Evolutionary conservation across 2,329 filamentous ascomycete species (phyloP).

Genomic region (Rhinocladiella mackenziei): DNA sequence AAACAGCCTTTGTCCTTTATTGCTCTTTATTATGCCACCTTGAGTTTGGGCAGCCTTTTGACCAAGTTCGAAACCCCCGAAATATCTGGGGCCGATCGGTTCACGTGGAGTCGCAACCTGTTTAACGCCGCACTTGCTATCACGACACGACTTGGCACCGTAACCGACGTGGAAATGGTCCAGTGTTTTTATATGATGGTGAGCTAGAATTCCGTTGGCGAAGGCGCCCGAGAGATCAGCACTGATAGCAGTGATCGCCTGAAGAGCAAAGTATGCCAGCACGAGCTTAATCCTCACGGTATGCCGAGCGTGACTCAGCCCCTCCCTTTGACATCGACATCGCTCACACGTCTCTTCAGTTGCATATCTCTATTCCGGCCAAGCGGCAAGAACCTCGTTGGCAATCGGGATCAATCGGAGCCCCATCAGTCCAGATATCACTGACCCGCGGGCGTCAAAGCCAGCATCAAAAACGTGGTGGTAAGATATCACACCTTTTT

Average conservation of each 20-base stretch:
- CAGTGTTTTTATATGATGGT: conserved; percentile 32
- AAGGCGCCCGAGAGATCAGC: not conserved
- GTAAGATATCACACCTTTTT: conserved; percentile 37
- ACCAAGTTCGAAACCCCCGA: conserved; percentile 8
- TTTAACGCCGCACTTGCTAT: conserved; percentile 7
- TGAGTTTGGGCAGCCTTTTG: conserved; percentile 47
- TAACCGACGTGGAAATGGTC: conserved; percentile 44
- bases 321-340: not conserved
- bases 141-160: conserved; percentile 10
- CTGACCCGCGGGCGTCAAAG: conserved; percentile 35
- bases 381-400: conserved; percentile 47
- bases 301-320: not conserved
- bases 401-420: conserved; percentile 47
- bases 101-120: conserved; percentile 21
- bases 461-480: conserved; percentile 48
- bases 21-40: conserved; percentile 46
- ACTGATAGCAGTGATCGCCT: conserved; percentile 39
- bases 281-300: conserved; percentile 44
- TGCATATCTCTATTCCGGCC: conserved; percentile 49
- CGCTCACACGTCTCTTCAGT: conserved; percentile 31
- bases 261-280: conserved; percentile 50
- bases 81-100: conserved; percentile 14
- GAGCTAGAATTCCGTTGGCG: not conserved
- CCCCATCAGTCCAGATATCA: conserved; percentile 30
- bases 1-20: conserved; percentile 42